Conservation (phyloP, 345 rosid genomes). For the Ceriops tagal region DNA sequence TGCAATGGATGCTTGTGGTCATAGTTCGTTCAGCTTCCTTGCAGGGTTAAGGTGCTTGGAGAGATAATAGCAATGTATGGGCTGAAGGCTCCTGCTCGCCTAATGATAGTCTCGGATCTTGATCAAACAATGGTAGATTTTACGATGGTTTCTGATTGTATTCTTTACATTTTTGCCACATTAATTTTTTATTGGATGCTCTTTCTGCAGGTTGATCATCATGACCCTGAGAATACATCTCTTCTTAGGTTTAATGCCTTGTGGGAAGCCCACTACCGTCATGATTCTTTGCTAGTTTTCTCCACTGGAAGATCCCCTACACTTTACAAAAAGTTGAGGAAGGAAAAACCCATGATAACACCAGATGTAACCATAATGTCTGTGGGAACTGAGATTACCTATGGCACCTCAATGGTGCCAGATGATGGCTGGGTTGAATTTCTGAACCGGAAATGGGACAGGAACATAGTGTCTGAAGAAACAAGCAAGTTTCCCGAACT, state of each 20-base stretch:
- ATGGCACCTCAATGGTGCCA: constrained; percentile 76
- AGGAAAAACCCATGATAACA: constrained; percentile 72
- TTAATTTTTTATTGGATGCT: constrained; percentile 8
- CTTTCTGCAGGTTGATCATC: constrained; percentile 79
- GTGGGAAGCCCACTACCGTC: constrained; percentile 80
- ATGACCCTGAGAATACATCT: constrained; percentile 68
- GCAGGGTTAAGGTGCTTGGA: background rate
- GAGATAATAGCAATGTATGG: constrained; percentile 50
- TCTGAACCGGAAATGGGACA: constrained; percentile 82
- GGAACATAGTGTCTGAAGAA: constrained; percentile 65
- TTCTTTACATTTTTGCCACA: constrained; percentile 5
- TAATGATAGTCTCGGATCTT: constrained; percentile 96
- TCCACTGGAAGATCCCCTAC: constrained; percentile 77
- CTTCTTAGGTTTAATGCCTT: constrained; percentile 76
- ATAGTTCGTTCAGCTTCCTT: background rate
- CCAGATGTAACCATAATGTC: constrained; percentile 97
- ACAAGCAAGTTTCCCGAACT: constrained; percentile 75
- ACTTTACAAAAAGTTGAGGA: constrained; percentile 51
- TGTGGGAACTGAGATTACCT: constrained; percentile 97
- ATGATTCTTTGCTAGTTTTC: constrained; percentile 68
- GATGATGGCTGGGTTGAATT: constrained; percentile 90
- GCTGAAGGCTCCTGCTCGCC: constrained; percentile 58
- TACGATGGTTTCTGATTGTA: constrained; percentile 7
- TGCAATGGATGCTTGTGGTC: background rate
- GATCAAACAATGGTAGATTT: constrained; percentile 83